These are phyloP conservation scores for Colletotrichum caudatum DNA, from an alignment of 2,329 filamentous ascomycete genomes.

Conservation along the genomic window DNA sequence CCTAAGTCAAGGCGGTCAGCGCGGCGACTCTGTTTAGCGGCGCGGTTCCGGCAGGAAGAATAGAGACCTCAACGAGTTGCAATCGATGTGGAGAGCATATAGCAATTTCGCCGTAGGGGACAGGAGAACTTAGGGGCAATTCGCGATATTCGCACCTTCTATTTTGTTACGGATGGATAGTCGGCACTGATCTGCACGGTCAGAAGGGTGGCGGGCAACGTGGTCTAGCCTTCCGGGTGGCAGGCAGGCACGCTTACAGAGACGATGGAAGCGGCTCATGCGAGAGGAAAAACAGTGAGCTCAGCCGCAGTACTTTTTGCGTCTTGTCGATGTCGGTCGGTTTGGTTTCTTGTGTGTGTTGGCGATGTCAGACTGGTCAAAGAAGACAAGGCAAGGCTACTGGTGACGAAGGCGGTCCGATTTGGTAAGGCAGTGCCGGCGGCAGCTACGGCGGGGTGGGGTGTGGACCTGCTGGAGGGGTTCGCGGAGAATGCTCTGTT, in stretches of 20 bases:
- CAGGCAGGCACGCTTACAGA: background rate
- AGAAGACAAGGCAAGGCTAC: conserved; percentile 13
- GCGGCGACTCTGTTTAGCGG: background rate
- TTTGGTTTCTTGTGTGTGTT: conserved; percentile 5
- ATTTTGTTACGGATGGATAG: conserved; percentile 7
- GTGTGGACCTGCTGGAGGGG: conserved; percentile 13
- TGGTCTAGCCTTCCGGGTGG: conserved; percentile 1
- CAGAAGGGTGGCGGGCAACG: conserved; percentile 14
- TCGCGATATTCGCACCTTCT: conserved; percentile 7
- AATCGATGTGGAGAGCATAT: background rate
- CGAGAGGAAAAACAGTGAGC: background rate
- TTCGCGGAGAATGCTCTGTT: background rate
- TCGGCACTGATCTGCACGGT: conserved; percentile 17
- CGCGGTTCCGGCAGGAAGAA: background rate
- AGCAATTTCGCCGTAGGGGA: background rate
- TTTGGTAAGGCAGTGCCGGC: conserved; percentile 9
- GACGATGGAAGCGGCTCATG: background rate
- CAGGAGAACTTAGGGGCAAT: background rate
- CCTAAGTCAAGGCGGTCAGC: conserved; percentile 4
- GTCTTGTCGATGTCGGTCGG: conserved; percentile 9
- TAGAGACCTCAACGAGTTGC: background rate
- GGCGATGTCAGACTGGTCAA: conserved; percentile 14
- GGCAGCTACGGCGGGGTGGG: background rate
- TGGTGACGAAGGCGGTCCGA: background rate
- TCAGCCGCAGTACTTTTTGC: background rate